Conservation (phyloP, 352 stramenopile species). For the Phytophthora foliorum region DNA sequence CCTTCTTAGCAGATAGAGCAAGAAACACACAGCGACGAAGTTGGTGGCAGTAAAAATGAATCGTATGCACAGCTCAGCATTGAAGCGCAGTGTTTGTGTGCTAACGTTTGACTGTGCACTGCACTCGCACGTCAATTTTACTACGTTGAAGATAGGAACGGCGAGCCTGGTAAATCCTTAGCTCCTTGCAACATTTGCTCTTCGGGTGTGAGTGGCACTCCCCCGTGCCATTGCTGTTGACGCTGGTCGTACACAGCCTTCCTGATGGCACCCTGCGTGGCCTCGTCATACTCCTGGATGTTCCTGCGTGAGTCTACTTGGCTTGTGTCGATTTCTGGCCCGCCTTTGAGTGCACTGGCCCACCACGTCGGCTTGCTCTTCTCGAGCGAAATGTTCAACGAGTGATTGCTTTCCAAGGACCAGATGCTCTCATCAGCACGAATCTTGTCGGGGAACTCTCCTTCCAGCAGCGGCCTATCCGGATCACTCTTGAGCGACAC, state of each 20-base stretch:
- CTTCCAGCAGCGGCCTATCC: constrained; percentile 68
- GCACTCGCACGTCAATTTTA: neutral
- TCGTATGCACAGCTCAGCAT: constrained; percentile 18
- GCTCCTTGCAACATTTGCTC: constrained; percentile 95
- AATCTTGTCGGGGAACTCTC: constrained; percentile 93
- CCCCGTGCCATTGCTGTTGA: constrained; percentile 92
- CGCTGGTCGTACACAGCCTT: constrained; percentile 98
- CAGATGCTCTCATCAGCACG: constrained; percentile 98
- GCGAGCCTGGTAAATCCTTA: constrained; percentile 68
- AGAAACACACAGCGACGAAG: constrained; percentile 12
- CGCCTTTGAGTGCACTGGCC: constrained; percentile 92
- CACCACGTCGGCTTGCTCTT: constrained; percentile 99
- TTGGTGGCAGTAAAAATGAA: constrained; percentile 16
- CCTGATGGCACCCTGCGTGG: constrained; percentile 98
- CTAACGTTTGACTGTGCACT: no score
- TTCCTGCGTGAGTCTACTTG: constrained; percentile 97
- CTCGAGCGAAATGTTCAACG: constrained; percentile 92
- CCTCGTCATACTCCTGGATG: constrained; percentile 97
- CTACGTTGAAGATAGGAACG: constrained; percentile 31
- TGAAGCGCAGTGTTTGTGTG: neutral
- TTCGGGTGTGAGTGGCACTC: constrained; percentile 93
- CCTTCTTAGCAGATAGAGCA: constrained; percentile 12
- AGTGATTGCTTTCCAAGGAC: constrained; percentile 90
- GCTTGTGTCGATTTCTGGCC: constrained; percentile 97
- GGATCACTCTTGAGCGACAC: constrained; percentile 75